Evolutionary conservation across 2,329 filamentous ascomycete genomes (phyloP), one percentile per base, ranked within the genome.

Genomic region (Monilinia fructicola): DNA sequence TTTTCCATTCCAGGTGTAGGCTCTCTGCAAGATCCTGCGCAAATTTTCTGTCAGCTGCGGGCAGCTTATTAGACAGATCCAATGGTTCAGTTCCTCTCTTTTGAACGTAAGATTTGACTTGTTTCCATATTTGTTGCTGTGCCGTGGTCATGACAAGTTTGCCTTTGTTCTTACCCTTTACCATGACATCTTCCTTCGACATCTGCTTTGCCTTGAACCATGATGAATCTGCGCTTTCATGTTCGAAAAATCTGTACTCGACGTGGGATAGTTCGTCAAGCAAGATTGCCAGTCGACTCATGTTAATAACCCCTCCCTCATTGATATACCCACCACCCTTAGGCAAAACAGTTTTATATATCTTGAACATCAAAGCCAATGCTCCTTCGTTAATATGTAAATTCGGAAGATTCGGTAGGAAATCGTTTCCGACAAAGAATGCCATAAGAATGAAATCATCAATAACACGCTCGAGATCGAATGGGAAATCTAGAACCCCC

Each of bases 401-500:
- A 75, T 96, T 92, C 6, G 96, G 96, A 67, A 99, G 83, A 79
- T 99, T 97, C 3, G 95, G 95, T 78, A 99, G 85, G 81, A 99
- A 99, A 85, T 99, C 95, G 79, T 99, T 99, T 77, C 95, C 95
- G 74, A 99, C 92, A 78, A 99, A 99, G 81, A 99, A 99, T 58
- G 93, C 94, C 93, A 99, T 97, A 69, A 99, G 86, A 77, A 99
- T 98, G 79, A 99, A 99, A 82, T 99, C 95, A 77, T 99, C 95
- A 80, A 99, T 98, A 75, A 99, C 88, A 70, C 90, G 87, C 81
- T 99, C 95, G 84, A 99, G 90, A 76, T 99, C 91, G 76, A 96
- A 99, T 59, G 87, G 82, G 74, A 97, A 93, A 52, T 81, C 83
- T 72, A 97, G 82, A 73, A 82, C 81, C 23, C 88, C 90, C 28